phyloP scores from a whole-genome alignment of 164 flowering plant genomes.

The Pachysandra terminalis region DNA sequence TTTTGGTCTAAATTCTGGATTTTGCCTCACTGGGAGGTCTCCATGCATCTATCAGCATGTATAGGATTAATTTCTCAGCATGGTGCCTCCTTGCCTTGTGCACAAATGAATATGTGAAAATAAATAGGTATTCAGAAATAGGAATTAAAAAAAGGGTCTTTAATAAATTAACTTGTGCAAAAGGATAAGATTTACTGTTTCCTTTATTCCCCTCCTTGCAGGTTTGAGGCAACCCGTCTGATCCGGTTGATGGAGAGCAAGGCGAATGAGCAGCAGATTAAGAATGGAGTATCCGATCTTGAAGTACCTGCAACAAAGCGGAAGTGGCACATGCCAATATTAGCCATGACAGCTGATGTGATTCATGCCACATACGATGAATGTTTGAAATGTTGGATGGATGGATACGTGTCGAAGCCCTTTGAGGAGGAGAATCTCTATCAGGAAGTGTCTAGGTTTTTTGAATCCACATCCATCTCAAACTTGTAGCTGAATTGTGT shows the following conservation, averaged over 20 bases:
- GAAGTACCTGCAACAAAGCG: slow-evolving; percentile 19
- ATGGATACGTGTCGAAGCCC: slow-evolving; percentile 94
- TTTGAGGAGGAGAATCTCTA: slow-evolving; percentile 88
- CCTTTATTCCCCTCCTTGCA: slow-evolving; percentile 20
- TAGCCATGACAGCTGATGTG: slow-evolving; percentile 98
- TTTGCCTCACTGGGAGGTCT: too few species aligned
- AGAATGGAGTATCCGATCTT: slow-evolving; percentile 20
- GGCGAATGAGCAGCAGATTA: slow-evolving; percentile 45
- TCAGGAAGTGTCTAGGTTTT: slow-evolving; percentile 71
- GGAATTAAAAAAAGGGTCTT: too few species aligned
- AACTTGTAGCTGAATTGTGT: slow-evolving; percentile 3
- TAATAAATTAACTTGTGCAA: too few species aligned
- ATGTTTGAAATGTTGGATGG: slow-evolving; percentile 85
- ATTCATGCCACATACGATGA: slow-evolving; percentile 83
- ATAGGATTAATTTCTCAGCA: too few species aligned
- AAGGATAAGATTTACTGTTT: background rate
- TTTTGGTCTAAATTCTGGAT: too few species aligned
- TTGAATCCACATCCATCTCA: slow-evolving; percentile 39
- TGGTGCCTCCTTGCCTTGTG: too few species aligned
- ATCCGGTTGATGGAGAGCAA: slow-evolving; percentile 68
- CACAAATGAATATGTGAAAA: too few species aligned
- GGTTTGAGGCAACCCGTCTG: slow-evolving; percentile 79
- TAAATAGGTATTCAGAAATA: too few species aligned
- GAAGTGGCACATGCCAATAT: slow-evolving; percentile 67
- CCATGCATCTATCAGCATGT: too few species aligned